Evolutionary conservation across 768 basidiomycete species (phyloP), one percentile per base, ranked within the genome.

Genomic region (Cyclocybe aegerita): DNA sequence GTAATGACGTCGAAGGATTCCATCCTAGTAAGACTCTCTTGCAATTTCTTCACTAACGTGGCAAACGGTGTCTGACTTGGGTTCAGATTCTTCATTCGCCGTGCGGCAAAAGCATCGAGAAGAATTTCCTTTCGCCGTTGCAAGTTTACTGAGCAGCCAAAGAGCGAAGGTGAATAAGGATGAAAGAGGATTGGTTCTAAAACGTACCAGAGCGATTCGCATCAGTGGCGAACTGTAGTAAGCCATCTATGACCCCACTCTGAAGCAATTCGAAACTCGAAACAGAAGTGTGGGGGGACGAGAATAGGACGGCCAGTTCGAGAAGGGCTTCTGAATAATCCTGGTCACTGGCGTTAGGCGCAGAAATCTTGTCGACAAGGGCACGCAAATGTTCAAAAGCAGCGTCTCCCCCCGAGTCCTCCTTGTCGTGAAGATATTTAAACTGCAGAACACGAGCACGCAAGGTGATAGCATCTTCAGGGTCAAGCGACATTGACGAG

Each of bases 231-330:
- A 93, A 93, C 48, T 81, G 82, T 46, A 98, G 75, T 47, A 98
- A 65, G 9, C 85, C 86, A 58, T 95, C 93, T 2, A 98, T 88
- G 4, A 97, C 80, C 2, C 96, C 97, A 61, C 93, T 96, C 64
- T 98, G 90, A 49, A 98, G 71, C 41, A 98, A 69, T 70, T 99
- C 97, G 57, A 98, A 99, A 67, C 94, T 97, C 2, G 94, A 98
- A 4, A 98, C 83, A 7, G 93, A 88, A 4, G 79, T 81, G 62
- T 82, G 80, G 23, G 86, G 80, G 9, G 84, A 84, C 1, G 85
- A 71, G 63, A 99, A 95, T 37, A 93, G 76, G 32, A 80, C 79
- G 1, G 90, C 90, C n/a, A 99, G 73, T 56, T 88, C 85, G 53
- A 77, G 77, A 31, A 97, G 69, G 2, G 81, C 80, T 36, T 79